phyloP scores from a whole-genome alignment of 2,329 filamentous ascomycete species.

The Penicillium expansum region DNA sequence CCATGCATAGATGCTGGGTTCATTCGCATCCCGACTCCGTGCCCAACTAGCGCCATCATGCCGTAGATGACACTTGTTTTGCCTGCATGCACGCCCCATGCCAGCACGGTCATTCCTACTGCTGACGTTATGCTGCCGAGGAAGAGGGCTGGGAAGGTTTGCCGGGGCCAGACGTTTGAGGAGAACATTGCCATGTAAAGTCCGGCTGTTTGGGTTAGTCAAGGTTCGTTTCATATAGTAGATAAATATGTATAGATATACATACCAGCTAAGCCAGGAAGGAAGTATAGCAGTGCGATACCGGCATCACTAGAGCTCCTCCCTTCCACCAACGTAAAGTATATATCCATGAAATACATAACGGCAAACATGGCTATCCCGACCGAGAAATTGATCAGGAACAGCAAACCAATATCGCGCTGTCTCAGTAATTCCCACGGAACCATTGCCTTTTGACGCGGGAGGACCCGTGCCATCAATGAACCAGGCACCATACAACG shows the following conservation, averaged over 20 bases:
- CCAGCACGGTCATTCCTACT: not conserved
- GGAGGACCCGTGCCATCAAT: too few species aligned
- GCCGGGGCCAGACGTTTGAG: not conserved
- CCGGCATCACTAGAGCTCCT: not conserved
- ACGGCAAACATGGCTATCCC: not conserved
- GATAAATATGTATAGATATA: too few species aligned
- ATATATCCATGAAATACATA: conserved; percentile 1
- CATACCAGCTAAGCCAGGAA: too few species aligned
- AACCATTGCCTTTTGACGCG: not conserved
- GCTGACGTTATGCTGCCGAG: not conserved
- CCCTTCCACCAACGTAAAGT: not conserved
- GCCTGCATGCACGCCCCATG: not conserved
- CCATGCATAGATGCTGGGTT: conserved; percentile 62
- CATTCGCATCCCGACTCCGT: conserved; percentile 61
- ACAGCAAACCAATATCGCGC: not conserved
- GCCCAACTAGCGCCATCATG: too few species aligned
- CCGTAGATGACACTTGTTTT: conserved; percentile 56
- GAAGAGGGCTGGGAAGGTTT: not conserved
- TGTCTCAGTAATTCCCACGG: not conserved
- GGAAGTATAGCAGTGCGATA: too few species aligned
- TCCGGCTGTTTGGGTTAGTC: not conserved
- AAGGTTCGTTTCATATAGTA: too few species aligned
- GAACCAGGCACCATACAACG: not conserved
- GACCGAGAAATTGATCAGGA: not conserved
- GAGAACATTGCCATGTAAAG: not conserved